Evolutionary conservation across 495 filamentous ascomycete genomes (phyloP), one percentile per base, ranked within the genome.

Genomic region (Aspergillus indologenus): DNA sequence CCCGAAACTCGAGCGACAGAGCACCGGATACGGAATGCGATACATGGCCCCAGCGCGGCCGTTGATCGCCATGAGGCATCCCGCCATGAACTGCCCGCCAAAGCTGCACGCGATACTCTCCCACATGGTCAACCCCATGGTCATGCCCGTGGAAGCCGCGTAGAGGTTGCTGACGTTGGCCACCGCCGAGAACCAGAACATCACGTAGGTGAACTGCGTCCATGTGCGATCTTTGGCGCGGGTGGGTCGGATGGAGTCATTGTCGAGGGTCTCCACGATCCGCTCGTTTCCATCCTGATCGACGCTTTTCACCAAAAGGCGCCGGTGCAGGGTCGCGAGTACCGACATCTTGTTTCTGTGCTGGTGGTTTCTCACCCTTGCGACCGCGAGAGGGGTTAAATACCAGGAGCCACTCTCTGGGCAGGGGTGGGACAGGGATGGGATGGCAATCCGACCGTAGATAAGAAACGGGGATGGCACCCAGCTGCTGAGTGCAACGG

Each of bases 101-200:
- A 70, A 60, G 9, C 66, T 63, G 47, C 69, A 71, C 9, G 55
- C 68, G 17, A 75, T 56, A 1, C 67, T 66, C 57, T 75, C 72
- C 72, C 72, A 75, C 71, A 75, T 71, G 18, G 65, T 71, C 21
- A 75, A 56, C 1, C 71, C 71, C 48, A 73, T 56, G 24, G 72
- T 63, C 60, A 72, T 62, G 9, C 70, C 72, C 22, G 69, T 71
- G 17, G 69, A 69, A n/a, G 70, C 66, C 14, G 70, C 64, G 54
- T 74, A 74, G 52, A 71, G 62, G 31, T 73, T 72, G 51, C 69
- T 73, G 20, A 75, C 71, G 20, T 72, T 75, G 22, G 71, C 71
- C n/a, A 67, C 71, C 9, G 72, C 72, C 8, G 72, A 73, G 54
- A 72, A 75, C 72, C 72, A 75, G 53, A 75, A 75, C 21, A 67